Evolutionary conservation across 805 yeast species (phyloP).

Genomic region (Yarrowia porcina): DNA sequence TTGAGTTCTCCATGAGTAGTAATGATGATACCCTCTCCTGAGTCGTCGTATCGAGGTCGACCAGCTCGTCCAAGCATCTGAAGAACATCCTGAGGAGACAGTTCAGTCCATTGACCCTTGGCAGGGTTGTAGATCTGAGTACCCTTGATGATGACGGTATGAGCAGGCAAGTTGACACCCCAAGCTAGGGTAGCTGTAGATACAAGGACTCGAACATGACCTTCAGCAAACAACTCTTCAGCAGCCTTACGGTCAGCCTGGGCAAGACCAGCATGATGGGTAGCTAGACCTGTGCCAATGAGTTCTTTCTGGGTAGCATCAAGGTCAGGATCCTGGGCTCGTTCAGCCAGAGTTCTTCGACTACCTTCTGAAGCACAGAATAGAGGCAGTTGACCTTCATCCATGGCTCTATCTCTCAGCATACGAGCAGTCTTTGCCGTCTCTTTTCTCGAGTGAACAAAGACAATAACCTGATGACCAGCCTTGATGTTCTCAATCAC

Average conservation of each 20-base stretch:
- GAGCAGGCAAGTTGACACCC: conserved; percentile 97
- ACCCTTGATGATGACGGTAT: conserved; percentile 88
- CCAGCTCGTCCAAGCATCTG: conserved; percentile 99
- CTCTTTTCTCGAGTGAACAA: conserved; percentile 92
- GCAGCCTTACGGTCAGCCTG: conserved; percentile 69
- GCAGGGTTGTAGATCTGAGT: conserved; percentile 93
- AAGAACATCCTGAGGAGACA: conserved; percentile 91
- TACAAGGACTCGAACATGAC: conserved; percentile 75
- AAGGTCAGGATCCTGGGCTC: conserved; percentile 48
- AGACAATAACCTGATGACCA: conserved; percentile 77
- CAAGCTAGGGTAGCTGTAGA: conserved; percentile 94
- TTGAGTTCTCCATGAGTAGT: conserved; percentile 83
- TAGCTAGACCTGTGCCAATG: conserved; percentile 71
- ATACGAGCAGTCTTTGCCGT: conserved; percentile 79
- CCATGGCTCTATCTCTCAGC: conserved; percentile 59
- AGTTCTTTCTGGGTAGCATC: conserved; percentile 36
- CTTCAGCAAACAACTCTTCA: conserved; percentile 86
- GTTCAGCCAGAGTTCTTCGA: conserved; percentile 52
- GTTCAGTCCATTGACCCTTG: conserved; percentile 79
- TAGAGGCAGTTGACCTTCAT: conserved; percentile 49
- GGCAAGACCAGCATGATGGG: conserved; percentile 88
- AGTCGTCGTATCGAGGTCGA: conserved; percentile 86
- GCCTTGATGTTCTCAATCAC: conserved; percentile 51
- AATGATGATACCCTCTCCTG: conserved; percentile 91
- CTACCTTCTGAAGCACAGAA: conserved; percentile 35